phyloP scores from a whole-genome alignment of 495 filamentous ascomycete genomes.

The Terfezia claveryi region DNA sequence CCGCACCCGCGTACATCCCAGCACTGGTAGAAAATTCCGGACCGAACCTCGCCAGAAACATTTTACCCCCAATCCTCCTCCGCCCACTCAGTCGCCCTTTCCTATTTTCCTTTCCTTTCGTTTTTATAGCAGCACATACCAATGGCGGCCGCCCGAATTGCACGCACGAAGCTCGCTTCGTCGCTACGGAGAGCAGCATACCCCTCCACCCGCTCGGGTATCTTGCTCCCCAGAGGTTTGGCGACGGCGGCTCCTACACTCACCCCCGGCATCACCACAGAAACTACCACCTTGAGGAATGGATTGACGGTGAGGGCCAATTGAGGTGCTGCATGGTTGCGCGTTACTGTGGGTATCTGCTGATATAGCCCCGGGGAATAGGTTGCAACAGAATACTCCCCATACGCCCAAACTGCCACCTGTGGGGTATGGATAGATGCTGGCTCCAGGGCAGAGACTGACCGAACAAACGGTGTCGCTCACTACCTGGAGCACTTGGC shows the following conservation, averaged over 20 bases:
- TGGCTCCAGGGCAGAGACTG: slow-evolving; percentile 92
- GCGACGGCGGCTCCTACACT: slow-evolving; percentile 9
- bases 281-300: slow-evolving; percentile 90
- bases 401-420: slow-evolving; percentile 94
- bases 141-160: slow-evolving; percentile 20
- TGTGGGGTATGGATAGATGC: slow-evolving; percentile 99
- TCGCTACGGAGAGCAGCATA: slow-evolving; percentile 9
- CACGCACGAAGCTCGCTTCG: slow-evolving; percentile 10
- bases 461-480: slow-evolving; percentile 94
- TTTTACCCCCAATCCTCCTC: no score
- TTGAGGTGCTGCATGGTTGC: neutral
- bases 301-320: slow-evolving; percentile 58
- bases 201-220: slow-evolving; percentile 1
- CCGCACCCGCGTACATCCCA: neutral
- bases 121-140: neutral
- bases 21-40: neutral
- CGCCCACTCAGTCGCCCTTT: no score
- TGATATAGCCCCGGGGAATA: slow-evolving; percentile 21
- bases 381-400: slow-evolving; percentile 95
- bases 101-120: no score
- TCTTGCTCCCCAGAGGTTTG: slow-evolving; percentile 13
- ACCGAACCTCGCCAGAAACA: neutral
- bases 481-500: slow-evolving; percentile 99
- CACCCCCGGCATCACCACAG: slow-evolving; percentile 40
- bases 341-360: neutral